Conservation (phyloP, 371 early-diverging fungal species). For the Lichtheimia ornata region DNA sequence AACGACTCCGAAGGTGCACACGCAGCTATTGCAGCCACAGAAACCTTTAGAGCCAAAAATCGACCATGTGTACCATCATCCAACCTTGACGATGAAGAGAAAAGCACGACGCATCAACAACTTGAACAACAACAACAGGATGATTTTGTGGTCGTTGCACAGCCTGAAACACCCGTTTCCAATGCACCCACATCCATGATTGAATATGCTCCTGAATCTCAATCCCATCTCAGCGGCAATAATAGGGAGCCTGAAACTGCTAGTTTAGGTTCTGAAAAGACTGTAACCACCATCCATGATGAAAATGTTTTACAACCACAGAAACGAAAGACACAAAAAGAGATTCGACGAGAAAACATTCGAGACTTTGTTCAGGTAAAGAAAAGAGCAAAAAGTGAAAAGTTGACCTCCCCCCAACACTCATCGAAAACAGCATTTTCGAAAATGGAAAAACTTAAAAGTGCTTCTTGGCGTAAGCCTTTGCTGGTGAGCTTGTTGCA, state of each 20-base stretch:
- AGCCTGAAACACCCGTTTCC: too few species aligned
- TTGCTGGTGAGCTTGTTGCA: conserved; percentile 8
- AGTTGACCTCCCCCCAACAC: too few species aligned
- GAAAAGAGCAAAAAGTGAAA: too few species aligned
- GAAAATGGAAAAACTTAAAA: conserved; percentile 19
- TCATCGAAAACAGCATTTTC: conserved; percentile 14
- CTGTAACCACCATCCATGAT: background rate
- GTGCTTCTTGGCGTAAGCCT: conserved; percentile 19
- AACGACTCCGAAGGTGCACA: conserved; percentile 40
- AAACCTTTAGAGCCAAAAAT: background rate
- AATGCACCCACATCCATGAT: too few species aligned
- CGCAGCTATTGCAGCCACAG: conserved; percentile 12
- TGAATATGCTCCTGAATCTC: background rate
- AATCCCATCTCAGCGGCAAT: background rate
- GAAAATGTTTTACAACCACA: background rate
- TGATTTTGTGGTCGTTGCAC: too few species aligned
- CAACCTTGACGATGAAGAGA: background rate
- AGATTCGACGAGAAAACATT: conserved; percentile 14
- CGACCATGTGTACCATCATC: background rate
- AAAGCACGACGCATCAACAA: background rate
- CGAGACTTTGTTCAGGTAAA: conserved; percentile 16
- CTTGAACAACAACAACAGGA: background rate
- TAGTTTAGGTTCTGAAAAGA: conserved; percentile 1
- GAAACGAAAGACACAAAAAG: conserved; percentile 6
- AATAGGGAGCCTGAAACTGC: background rate